Evolutionary conservation across 2,329 filamentous ascomycete genomes (phyloP).

Genomic region (Apiospora kogelbergensis): DNA sequence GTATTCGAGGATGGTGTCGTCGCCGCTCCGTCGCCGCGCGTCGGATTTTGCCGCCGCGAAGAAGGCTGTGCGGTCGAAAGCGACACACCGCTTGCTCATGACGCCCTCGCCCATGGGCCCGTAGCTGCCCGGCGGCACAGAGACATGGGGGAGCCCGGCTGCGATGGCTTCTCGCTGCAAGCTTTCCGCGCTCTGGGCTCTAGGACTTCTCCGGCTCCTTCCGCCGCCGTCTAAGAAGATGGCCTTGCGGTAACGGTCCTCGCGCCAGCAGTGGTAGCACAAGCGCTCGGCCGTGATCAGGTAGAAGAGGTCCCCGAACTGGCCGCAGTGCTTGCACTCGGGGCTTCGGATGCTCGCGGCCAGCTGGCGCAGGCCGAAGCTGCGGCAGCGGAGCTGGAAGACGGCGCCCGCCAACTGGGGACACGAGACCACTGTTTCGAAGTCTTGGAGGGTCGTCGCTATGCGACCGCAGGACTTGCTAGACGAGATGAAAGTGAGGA

Average conservation of each 20-base stretch:
- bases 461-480: background rate
- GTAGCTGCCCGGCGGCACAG: background rate
- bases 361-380: background rate
- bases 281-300: background rate
- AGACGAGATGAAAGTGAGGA: background rate
- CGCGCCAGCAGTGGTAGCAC: background rate
- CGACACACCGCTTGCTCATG: background rate
- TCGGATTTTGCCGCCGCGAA: background rate
- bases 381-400: background rate
- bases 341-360: background rate
- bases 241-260: background rate
- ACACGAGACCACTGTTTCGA: background rate
- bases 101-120: background rate
- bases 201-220: background rate
- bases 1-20: background rate
- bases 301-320: background rate
- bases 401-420: background rate
- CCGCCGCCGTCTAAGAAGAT: background rate
- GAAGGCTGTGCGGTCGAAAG: background rate
- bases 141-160: background rate
- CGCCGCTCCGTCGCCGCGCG: background rate
- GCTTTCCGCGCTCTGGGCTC: background rate
- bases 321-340: background rate
- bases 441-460: background rate
- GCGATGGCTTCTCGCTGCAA: background rate